Conservation (phyloP, 2,329 filamentous ascomycete species). For the Macroventuria anomochaeta region DNA sequence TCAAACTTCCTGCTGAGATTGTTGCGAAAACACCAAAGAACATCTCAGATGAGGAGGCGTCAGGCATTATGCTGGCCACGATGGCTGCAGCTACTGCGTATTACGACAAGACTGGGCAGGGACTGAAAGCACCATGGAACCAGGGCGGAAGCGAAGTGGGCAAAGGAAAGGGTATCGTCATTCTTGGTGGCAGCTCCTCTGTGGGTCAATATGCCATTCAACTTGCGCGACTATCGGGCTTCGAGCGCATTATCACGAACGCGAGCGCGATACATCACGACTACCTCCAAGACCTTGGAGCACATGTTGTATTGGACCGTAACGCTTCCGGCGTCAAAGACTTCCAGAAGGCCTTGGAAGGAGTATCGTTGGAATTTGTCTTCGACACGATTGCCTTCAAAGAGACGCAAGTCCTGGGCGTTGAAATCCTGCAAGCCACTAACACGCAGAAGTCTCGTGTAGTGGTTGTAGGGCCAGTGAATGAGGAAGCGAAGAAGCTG, state of each 20-base stretch:
- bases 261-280: slow-evolving; percentile 43
- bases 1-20: slow-evolving; percentile 21
- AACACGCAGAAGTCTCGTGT: slow-evolving; percentile 1
- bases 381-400: slow-evolving; percentile 14
- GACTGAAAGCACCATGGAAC: slow-evolving; percentile 16
- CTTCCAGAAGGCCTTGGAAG: slow-evolving; percentile 10
- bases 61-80: slow-evolving; percentile 12
- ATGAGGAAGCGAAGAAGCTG: slow-evolving; percentile 10
- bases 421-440: slow-evolving; percentile 7
- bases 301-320: slow-evolving; percentile 22
- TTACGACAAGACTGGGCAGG: slow-evolving; percentile 18
- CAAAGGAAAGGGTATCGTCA: slow-evolving; percentile 38
- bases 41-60: slow-evolving; percentile 14
- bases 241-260: slow-evolving; percentile 43
- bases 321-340: neutral
- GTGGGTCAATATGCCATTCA: slow-evolving; percentile 48
- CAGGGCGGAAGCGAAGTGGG: slow-evolving; percentile 18
- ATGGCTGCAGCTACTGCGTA: slow-evolving; percentile 9
- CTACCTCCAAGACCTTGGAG: slow-evolving; percentile 45
- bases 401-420: slow-evolving; percentile 11
- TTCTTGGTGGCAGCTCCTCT: slow-evolving; percentile 49
- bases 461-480: neutral
- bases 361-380: slow-evolving; percentile 11
- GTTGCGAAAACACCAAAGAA: slow-evolving; percentile 38
- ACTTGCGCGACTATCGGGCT: slow-evolving; percentile 45